Conservation (phyloP, 768 basidiomycete genomes). For the Fomitopsis pulvina region DNA sequence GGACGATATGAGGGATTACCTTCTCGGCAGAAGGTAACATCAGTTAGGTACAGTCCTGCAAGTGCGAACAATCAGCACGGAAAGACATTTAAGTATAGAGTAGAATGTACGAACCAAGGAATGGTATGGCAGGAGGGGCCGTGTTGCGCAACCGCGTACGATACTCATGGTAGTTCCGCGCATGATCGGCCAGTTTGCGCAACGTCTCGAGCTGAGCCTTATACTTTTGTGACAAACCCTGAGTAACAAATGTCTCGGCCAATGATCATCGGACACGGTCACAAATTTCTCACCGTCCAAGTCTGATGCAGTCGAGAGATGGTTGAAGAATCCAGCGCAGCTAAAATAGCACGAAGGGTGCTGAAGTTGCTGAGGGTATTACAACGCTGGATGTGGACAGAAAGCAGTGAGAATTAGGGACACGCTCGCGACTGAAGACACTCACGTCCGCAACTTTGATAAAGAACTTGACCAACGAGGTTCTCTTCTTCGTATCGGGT, state of each 20-base stretch:
- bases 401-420: not conserved
- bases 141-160: slow-evolving; percentile 81
- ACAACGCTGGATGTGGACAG: slow-evolving; percentile 60
- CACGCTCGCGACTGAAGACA: slow-evolving; percentile 15
- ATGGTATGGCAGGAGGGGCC: slow-evolving; percentile 90
- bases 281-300: slow-evolving; percentile 67
- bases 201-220: slow-evolving; percentile 71
- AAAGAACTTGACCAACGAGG: slow-evolving; percentile 77
- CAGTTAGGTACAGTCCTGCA: slow-evolving; percentile 78
- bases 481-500: slow-evolving; percentile 80
- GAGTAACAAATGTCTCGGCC: slow-evolving; percentile 3
- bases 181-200: slow-evolving; percentile 85
- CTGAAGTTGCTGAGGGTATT: slow-evolving; percentile 82
- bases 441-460: slow-evolving; percentile 90
- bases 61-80: slow-evolving; percentile 15
- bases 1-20: slow-evolving; percentile 85
- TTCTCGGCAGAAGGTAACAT: slow-evolving; percentile 92
- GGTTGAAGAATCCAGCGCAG: slow-evolving; percentile 92
- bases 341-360: slow-evolving; percentile 86
- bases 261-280: not conserved
- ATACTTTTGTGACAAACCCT: slow-evolving; percentile 86
- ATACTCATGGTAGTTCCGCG: slow-evolving; percentile 88
- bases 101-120: slow-evolving; percentile 58
- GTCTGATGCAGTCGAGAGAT: slow-evolving; percentile 90
- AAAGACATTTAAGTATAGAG: not conserved